These are phyloP conservation scores for Penicillium angulare DNA, from an alignment of 495 filamentous ascomycete genomes.

Conservation along the genomic window DNA sequence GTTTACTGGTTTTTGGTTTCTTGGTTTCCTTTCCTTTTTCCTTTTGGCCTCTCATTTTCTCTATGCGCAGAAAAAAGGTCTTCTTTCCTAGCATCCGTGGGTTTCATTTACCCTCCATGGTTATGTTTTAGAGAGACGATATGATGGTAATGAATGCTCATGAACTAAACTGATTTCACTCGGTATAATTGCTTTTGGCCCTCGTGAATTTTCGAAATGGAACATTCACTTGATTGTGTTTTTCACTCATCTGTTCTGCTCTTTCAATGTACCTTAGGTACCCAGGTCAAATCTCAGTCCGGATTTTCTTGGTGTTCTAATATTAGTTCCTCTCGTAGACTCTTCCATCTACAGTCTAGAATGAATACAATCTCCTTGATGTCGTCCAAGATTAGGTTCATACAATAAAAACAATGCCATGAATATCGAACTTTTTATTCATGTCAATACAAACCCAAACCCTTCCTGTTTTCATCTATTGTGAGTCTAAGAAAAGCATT, in stretches of 20 bases:
- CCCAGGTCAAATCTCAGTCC: too few relatives aligned
- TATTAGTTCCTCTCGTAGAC: too few relatives aligned
- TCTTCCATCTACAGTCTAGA: too few relatives aligned
- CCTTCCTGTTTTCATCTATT: background rate
- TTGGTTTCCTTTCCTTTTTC: too few relatives aligned
- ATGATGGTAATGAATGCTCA: slow-evolving; percentile 35
- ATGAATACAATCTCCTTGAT: too few relatives aligned
- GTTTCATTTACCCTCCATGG: slow-evolving; percentile 10
- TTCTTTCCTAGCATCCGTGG: slow-evolving; percentile 21
- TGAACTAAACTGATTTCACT: slow-evolving; percentile 15
- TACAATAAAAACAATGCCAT: too few relatives aligned
- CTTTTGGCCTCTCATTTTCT: slow-evolving; percentile 9
- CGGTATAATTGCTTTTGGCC: background rate
- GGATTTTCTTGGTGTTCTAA: too few relatives aligned
- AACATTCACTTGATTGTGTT: too few relatives aligned
- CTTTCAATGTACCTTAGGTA: too few relatives aligned
- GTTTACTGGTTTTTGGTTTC: background rate
- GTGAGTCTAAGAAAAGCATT: background rate
- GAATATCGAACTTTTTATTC: background rate
- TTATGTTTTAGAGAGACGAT: slow-evolving; percentile 33
- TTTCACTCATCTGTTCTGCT: too few relatives aligned
- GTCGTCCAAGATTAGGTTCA: too few relatives aligned
- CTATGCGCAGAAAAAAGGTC: slow-evolving; percentile 13
- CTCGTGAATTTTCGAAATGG: too few relatives aligned
- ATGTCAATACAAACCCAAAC: background rate